Evolutionary conservation across 345 rosid species (phyloP).

Genomic region (Orychophragmus violaceus): DNA sequence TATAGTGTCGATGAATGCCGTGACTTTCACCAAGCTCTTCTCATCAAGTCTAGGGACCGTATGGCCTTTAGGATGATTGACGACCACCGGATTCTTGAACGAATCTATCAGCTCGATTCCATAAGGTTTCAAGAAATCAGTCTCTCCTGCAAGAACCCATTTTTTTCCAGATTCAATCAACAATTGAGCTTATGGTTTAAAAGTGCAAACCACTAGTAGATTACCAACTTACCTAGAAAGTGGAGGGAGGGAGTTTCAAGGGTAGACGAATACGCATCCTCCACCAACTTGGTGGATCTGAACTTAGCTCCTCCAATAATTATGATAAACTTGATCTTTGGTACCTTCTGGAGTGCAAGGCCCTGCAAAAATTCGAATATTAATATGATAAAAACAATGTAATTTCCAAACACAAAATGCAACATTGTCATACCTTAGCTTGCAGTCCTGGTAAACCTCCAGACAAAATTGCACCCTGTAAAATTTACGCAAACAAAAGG

Average conservation of each 20-base stretch:
- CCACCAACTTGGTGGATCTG: slow-evolving; percentile 39
- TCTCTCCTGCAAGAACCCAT: slow-evolving; percentile 52
- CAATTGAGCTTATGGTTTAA: neutral
- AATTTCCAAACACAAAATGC: neutral
- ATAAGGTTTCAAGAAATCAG: slow-evolving; percentile 63
- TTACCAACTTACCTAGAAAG: slow-evolving; percentile 47
- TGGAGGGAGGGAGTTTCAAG: slow-evolving; percentile 61
- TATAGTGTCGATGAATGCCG: slow-evolving; percentile 46
- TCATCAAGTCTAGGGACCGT: slow-evolving; percentile 88
- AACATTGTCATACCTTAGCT: slow-evolving; percentile 42
- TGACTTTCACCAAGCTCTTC: slow-evolving; percentile 37
- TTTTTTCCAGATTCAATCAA: neutral
- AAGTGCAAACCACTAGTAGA: neutral
- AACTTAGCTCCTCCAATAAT: slow-evolving; percentile 81
- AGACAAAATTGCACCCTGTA: slow-evolving; percentile 74
- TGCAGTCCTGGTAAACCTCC: slow-evolving; percentile 70
- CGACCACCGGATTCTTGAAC: slow-evolving; percentile 49
- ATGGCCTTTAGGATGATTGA: slow-evolving; percentile 92
- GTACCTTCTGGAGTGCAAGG: slow-evolving; percentile 60
- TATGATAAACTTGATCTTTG: slow-evolving; percentile 54
- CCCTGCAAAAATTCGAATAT: slow-evolving; percentile 40
- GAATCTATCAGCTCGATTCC: slow-evolving; percentile 53
- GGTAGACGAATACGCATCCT: slow-evolving; percentile 54
- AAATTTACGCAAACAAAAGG: neutral
- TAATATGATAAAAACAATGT: neutral